Percentiles rank a stretch among this genome's conserved stretches.
Evolutionary conservation across 768 basidiomycete genomes (phyloP).

Genomic region (Exidia glandulosa): DNA sequence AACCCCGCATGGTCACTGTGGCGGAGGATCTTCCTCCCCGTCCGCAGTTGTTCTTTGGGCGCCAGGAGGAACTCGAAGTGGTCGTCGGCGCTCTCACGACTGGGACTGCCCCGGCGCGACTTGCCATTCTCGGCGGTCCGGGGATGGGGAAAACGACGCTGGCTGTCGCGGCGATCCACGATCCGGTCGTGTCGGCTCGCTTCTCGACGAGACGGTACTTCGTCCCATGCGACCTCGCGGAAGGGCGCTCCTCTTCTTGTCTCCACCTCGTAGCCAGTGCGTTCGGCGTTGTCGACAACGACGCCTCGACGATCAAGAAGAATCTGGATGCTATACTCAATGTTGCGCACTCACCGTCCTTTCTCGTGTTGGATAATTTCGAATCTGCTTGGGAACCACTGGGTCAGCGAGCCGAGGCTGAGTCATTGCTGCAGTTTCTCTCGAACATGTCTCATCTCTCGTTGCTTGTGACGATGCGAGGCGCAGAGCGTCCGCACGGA

Average conservation of each 20-base stretch:
- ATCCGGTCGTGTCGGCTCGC: slow-evolving; percentile 10
- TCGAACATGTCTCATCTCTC: background rate
- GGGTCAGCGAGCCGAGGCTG: background rate
- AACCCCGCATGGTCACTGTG: no score
- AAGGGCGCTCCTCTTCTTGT: background rate
- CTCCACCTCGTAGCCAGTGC: background rate
- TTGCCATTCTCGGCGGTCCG: slow-evolving; percentile 17
- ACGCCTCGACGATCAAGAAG: background rate
- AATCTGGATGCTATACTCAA: background rate
- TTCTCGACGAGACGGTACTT: slow-evolving; percentile 20
- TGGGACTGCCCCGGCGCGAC: background rate
- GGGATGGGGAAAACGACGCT: slow-evolving; percentile 32
- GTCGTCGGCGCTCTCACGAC: background rate
- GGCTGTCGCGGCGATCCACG: slow-evolving; percentile 22
- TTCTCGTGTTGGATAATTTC: background rate
- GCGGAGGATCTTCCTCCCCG: background rate
- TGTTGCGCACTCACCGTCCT: slow-evolving; percentile 1
- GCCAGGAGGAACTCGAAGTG: background rate
- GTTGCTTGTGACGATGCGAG: background rate
- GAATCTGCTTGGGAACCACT: background rate
- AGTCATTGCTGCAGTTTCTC: background rate
- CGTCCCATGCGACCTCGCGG: slow-evolving; percentile 21
- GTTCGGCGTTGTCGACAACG: background rate
- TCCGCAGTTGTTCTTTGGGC: background rate
- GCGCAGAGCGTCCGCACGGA: background rate